Conservation (phyloP, 2,329 filamentous ascomycete species). For the Epichloe typhina region DNA sequence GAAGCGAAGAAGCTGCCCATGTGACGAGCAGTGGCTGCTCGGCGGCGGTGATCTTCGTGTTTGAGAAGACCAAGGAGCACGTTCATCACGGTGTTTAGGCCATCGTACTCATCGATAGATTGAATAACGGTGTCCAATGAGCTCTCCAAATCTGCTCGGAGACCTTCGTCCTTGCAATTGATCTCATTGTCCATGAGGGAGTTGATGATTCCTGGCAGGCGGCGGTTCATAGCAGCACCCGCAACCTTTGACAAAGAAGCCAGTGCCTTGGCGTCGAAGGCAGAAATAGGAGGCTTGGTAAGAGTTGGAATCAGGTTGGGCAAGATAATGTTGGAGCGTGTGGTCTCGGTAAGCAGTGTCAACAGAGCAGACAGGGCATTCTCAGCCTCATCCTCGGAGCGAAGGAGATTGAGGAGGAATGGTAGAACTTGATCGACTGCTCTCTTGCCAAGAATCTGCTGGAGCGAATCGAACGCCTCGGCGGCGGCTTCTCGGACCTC, state of each 20-base stretch:
- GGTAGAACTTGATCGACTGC: slow-evolving; percentile 93
- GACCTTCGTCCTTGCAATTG: slow-evolving; percentile 56
- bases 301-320: slow-evolving; percentile 93
- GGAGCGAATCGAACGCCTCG: slow-evolving; percentile 90
- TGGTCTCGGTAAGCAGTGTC: slow-evolving; percentile 85
- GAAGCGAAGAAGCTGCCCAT: slow-evolving; percentile 76
- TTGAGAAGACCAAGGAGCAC: slow-evolving; percentile 79
- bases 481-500: slow-evolving; percentile 92
- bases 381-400: slow-evolving; percentile 74
- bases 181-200: slow-evolving; percentile 90
- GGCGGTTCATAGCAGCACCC: slow-evolving; percentile 77
- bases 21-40: slow-evolving; percentile 65
- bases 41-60: slow-evolving; percentile 79
- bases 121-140: slow-evolving; percentile 84
- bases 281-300: slow-evolving; percentile 76
- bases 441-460: slow-evolving; percentile 86
- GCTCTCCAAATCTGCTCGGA: slow-evolving; percentile 58
- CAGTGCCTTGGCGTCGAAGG: slow-evolving; percentile 88
- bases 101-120: slow-evolving; percentile 92
- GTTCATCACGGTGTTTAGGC: slow-evolving; percentile 90
- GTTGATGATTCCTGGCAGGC: slow-evolving; percentile 81
- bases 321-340: slow-evolving; percentile 88
- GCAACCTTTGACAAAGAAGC: slow-evolving; percentile 90
- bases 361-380: slow-evolving; percentile 87
- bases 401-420: slow-evolving; percentile 77